Evolutionary conservation across 2,329 filamentous ascomycete genomes (phyloP).

Genomic region (Xylaria sp.): DNA sequence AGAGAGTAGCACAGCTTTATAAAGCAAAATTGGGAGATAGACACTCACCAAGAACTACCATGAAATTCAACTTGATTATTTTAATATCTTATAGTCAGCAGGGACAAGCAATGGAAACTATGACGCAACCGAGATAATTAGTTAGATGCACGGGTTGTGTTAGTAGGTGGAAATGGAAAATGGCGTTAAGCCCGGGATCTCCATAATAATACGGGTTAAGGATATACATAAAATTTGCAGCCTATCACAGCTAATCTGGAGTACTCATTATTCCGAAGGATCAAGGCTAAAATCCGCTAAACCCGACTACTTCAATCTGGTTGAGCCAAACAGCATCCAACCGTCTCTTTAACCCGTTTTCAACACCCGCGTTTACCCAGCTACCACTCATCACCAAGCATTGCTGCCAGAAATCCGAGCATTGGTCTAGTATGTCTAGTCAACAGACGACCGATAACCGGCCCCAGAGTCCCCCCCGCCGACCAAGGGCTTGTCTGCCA

Average conservation of each 20-base stretch:
- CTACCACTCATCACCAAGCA: neutral
- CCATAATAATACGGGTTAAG: slow-evolving; percentile 13
- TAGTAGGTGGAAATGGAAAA: neutral
- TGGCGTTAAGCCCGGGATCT: neutral
- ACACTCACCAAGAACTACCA: too few relatives aligned
- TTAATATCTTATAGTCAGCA: neutral
- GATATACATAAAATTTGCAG: neutral
- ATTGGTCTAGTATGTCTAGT: neutral
- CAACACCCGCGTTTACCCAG: neutral
- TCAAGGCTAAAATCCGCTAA: slow-evolving; percentile 22
- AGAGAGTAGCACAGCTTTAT: too few relatives aligned
- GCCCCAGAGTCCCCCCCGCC: slow-evolving; percentile 39
- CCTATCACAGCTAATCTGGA: neutral
- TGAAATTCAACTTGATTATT: too few relatives aligned
- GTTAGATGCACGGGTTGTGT: too few relatives aligned
- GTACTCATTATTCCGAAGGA: slow-evolving; percentile 11
- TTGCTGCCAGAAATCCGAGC: neutral
- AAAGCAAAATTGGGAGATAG: neutral
- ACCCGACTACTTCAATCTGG: neutral
- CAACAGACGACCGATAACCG: neutral
- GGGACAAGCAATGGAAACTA: neutral
- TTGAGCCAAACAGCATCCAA: neutral
- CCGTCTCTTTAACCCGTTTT: slow-evolving; percentile 2
- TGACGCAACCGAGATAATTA: neutral
- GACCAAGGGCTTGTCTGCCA: slow-evolving; percentile 46